Evolutionary conservation across 1,284 basidiomycete species (phyloP), one percentile per base, ranked within the genome.

Genomic region (Tylopilus orsonianus): DNA sequence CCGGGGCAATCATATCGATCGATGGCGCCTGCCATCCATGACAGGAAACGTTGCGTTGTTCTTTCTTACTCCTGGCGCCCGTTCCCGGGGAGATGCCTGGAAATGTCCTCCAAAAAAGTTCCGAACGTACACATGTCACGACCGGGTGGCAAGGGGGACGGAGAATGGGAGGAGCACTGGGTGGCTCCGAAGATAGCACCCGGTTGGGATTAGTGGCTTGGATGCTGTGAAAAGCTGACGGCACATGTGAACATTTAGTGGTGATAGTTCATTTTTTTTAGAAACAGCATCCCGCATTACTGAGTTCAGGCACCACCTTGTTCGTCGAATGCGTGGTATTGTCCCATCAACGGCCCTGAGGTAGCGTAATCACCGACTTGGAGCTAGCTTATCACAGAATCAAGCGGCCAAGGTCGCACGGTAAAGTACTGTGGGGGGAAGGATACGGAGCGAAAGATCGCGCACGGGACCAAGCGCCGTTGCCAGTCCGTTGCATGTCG

Each of bases 291-390:
- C 27, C 47, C 26, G 19, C n/a, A 18, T 10, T 27, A 26, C 16
- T 18, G 23, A 7, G 20, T 3, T 19, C 26, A 35, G 43, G 34
- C 7, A 19, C 20, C 26, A 8, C 26, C 18, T 35, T 14, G 10
- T 39, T 32, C 30, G 29, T 47, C 24, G 14, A 24, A 10, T 20
- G 27, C 33, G 38, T 50, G 45, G 48, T 44, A 43, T 38, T 38
- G 14, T 43, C 34, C 19, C 33, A 51, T 49, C 47, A 50, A 46
- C 48, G 48, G 44, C 6, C 36, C 36, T 47, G 48, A 49, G 38
- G 41, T 5, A 30, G 59, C 51, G 58, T 35, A 48, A 62, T 58
- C 60, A 61, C 55, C 58, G 58, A 53, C 39, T 23, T 16, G 13
- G 34, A 14, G 27, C 12, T 16, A n/a, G 36, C 8, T 22, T 19